Evolutionary conservation across 116 monocot species (phyloP).

Genomic region (Iris pallida): DNA sequence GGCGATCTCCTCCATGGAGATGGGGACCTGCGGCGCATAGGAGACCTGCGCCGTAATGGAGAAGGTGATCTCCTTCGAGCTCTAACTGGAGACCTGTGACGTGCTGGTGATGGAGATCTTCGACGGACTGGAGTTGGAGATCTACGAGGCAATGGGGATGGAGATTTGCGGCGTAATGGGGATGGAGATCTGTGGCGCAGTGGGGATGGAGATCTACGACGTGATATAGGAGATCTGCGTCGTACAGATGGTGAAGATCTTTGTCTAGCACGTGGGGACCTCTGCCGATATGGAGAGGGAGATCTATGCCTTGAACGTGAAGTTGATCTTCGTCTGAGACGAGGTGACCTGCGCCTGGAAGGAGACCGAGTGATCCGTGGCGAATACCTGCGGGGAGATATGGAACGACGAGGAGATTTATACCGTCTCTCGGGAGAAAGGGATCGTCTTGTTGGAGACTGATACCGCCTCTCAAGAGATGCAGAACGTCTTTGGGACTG

Average conservation of each 20-base stretch:
- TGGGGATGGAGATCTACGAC: conserved; percentile 32
- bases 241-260: conserved; percentile 32
- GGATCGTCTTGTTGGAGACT: conserved; percentile 25
- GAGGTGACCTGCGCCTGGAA: conserved; percentile 33
- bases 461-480: conserved; percentile 23
- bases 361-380: conserved; percentile 30
- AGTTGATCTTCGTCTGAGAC: conserved; percentile 30
- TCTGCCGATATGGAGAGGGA: conserved; percentile 23
- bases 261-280: conserved; percentile 10
- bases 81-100: conserved; percentile 39
- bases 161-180: conserved; percentile 23
- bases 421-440: conserved; percentile 21
- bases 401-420: conserved; percentile 19
- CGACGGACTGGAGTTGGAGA: conserved; percentile 24
- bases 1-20: conserved; percentile 49
- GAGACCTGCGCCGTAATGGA: conserved; percentile 21
- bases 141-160: conserved; percentile 21
- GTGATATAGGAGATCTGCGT: conserved; percentile 22
- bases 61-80: conserved; percentile 41
- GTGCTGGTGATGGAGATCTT: conserved; percentile 30
- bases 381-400: conserved; percentile 41
- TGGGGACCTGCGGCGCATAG: conserved; percentile 15
- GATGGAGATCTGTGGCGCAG: conserved; percentile 18
- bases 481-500: conserved; percentile 23
- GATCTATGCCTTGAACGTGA: conserved; percentile 22